These are phyloP conservation scores for Gliomastix tumulicola DNA, from an alignment of 2,329 filamentous ascomycete genomes.

Conservation along the genomic window DNA sequence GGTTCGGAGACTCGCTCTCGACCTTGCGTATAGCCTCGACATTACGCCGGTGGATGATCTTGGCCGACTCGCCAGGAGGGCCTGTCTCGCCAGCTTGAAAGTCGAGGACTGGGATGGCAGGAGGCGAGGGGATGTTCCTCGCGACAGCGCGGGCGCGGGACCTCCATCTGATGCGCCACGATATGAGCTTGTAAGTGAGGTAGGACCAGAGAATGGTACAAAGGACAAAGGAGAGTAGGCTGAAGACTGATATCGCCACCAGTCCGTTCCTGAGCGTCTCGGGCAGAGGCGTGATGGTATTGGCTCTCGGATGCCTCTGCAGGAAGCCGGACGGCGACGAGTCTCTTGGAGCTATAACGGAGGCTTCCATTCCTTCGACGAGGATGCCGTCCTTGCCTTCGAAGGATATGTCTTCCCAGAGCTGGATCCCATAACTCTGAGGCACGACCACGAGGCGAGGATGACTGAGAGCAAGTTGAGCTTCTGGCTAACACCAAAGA, in stretches of 20 bases:
- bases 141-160: not conserved
- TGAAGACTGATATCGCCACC: not conserved
- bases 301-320: not conserved
- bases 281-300: slow-evolving; percentile 1
- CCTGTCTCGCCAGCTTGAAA: not conserved
- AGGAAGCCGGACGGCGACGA: no score
- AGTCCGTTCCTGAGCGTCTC: not conserved
- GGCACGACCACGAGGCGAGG: no score
- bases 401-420: no score
- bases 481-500: no score
- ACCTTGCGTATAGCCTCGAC: not conserved
- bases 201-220: not conserved
- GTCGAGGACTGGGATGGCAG: not conserved
- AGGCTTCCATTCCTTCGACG: no score
- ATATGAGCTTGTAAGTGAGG: slow-evolving; percentile 2
- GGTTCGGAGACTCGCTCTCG: slow-evolving; percentile 27
- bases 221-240: not conserved
- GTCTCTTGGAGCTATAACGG: no score
- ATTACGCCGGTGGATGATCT: not conserved
- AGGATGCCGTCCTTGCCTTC: no score
- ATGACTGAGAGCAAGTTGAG: no score
- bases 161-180: not conserved
- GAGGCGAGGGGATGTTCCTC: slow-evolving; percentile 1
- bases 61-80: not conserved
- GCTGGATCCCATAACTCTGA: no score